Evolutionary conservation across 78 protist genomes (phyloP).

Genomic region (Capsaspora owczarzaki): DNA sequence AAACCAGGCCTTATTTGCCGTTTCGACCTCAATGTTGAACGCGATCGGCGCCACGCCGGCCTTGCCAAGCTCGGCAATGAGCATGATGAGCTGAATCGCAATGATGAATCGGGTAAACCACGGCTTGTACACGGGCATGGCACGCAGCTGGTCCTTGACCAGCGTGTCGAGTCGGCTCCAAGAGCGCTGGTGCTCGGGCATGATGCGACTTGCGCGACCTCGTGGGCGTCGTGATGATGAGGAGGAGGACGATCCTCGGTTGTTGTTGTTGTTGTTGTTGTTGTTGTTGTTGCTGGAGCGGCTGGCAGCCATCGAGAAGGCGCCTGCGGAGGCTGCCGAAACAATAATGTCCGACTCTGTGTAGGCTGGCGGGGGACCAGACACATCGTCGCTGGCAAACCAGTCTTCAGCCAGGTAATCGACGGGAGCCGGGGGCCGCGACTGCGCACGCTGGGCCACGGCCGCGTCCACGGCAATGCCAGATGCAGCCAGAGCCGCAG

Average conservation of each 20-base stretch:
- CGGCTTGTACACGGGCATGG: neutral
- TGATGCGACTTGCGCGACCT: neutral
- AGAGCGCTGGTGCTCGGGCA: neutral
- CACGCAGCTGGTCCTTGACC: neutral
- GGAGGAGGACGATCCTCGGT: neutral
- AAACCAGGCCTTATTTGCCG: neutral
- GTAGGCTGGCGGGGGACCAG: no score
- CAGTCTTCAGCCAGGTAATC: no score
- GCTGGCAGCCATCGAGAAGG: neutral
- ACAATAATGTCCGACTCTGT: neutral
- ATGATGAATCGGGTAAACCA: neutral
- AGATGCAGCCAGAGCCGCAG: no score
- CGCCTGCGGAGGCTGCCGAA: neutral
- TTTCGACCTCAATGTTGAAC: neutral
- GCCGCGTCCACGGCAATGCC: no score
- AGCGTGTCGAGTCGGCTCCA: neutral
- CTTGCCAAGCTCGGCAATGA: neutral
- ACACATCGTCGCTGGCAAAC: no score
- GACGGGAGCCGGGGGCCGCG: no score
- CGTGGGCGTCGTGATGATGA: neutral
- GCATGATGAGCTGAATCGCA: neutral
- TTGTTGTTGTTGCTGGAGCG: no score
- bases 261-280: no score
- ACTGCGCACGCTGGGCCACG: no score
- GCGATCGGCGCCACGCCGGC: constrained; percentile 12